Percentiles rank a stretch among this genome's conserved stretches.
These are phyloP conservation scores for Claviceps cyperi DNA, from an alignment of 2,329 filamentous ascomycete genomes.

Conservation along the genomic window DNA sequence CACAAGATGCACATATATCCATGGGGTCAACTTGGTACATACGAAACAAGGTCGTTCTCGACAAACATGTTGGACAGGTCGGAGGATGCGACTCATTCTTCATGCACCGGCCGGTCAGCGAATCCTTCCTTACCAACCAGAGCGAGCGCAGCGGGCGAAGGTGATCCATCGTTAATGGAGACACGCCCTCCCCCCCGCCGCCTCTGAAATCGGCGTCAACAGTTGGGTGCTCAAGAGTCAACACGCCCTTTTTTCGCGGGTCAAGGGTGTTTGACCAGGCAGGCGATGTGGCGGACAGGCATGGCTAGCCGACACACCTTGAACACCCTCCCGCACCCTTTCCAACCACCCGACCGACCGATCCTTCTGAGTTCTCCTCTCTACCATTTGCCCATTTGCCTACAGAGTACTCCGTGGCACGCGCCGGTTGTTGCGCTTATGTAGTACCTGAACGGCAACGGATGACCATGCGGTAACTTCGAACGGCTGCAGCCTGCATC, in stretches of 20 bases:
- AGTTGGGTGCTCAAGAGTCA: no score
- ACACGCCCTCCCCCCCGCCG: no score
- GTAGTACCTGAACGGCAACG: conserved; percentile 16
- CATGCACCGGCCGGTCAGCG: background rate
- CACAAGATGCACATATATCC: background rate
- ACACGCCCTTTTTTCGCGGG: background rate
- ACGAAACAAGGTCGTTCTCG: background rate
- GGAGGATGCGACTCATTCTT: background rate
- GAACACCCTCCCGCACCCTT: conserved; percentile 10
- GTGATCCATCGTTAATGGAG: background rate
- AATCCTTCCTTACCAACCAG: background rate
- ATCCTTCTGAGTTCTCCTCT: conserved; percentile 18
- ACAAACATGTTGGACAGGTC: background rate
- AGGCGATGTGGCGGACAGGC: background rate
- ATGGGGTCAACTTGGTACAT: background rate
- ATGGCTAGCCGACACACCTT: background rate
- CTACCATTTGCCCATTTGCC: conserved; percentile 17
- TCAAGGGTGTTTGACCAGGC: background rate
- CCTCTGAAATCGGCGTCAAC: no score
- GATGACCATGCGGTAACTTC: conserved; percentile 4
- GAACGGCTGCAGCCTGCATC: background rate
- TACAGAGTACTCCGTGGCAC: background rate
- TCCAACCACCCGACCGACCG: conserved; percentile 11
- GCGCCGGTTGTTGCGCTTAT: conserved; percentile 8
- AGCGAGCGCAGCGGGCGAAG: background rate